These are phyloP conservation scores for Quercus variabilis DNA, from an alignment of 306 rosid genomes.

Conservation along the genomic window DNA sequence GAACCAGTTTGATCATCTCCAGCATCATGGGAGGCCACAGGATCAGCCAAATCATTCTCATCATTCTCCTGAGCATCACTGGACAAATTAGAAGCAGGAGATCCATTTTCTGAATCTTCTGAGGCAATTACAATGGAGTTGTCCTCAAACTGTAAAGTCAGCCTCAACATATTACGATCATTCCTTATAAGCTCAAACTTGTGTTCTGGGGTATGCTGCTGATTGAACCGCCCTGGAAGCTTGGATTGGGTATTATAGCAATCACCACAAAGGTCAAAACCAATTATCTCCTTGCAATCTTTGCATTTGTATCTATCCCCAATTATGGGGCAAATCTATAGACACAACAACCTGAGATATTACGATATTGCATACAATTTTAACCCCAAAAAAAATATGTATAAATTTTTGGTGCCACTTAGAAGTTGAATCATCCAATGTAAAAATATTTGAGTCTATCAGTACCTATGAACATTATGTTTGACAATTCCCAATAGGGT, in stretches of 20 bases:
- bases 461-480: neutral
- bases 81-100: slow-evolving; percentile 11
- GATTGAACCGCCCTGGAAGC: slow-evolving; percentile 94
- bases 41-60: neutral
- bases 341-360: slow-evolving; percentile 3
- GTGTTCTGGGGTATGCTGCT: slow-evolving; percentile 85
- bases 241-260: slow-evolving; percentile 60
- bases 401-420: neutral
- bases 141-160: slow-evolving; percentile 15
- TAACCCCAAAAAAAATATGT: neutral
- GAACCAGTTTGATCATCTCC: slow-evolving; percentile 29
- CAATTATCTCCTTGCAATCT: slow-evolving; percentile 58
- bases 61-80: slow-evolving; percentile 26
- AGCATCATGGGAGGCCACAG: neutral
- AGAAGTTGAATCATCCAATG: neutral
- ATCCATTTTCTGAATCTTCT: slow-evolving; percentile 31
- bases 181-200: slow-evolving; percentile 28
- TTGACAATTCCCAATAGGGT: neutral
- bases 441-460: neutral
- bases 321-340: slow-evolving; percentile 61
- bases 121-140: slow-evolving; percentile 24
- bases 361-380: neutral
- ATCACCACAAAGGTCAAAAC: slow-evolving; percentile 80
- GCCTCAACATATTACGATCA: slow-evolving; percentile 12
- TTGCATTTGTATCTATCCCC: slow-evolving; percentile 78